These are phyloP conservation scores for Harringtonia lauricola DNA, from an alignment of 2,329 filamentous ascomycete genomes.

Conservation along the genomic window DNA sequence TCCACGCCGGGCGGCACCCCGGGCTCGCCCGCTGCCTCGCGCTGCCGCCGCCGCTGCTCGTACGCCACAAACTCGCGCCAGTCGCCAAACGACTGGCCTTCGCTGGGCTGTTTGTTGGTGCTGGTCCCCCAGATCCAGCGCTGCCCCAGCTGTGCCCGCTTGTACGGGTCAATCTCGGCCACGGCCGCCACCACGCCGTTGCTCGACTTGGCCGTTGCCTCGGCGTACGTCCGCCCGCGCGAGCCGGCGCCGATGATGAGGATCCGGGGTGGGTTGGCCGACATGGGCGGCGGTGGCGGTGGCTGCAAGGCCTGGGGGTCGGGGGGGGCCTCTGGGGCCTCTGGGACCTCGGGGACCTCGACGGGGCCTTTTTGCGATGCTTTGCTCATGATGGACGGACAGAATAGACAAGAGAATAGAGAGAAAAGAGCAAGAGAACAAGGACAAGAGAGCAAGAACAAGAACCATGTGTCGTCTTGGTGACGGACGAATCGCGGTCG, in stretches of 20 bases:
- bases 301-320: constrained; percentile 6
- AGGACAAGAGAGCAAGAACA: too few relatives aligned
- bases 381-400: too few relatives aligned
- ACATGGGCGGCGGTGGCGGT: constrained; percentile 30
- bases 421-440: background rate
- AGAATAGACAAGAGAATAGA: too few relatives aligned
- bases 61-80: constrained; percentile 71
- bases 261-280: constrained; percentile 48
- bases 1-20: constrained; percentile 44
- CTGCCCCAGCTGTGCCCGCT: constrained; percentile 58
- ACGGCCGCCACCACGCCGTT: constrained; percentile 64
- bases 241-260: constrained; percentile 77
- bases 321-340: background rate
- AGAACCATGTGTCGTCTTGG: background rate
- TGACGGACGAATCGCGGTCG: constrained; percentile 4
- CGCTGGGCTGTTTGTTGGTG: constrained; percentile 25
- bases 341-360: too few relatives aligned
- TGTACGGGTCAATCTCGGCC: constrained; percentile 70
- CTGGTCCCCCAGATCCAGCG: constrained; percentile 73
- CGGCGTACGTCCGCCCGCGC: constrained; percentile 64
- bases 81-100: constrained; percentile 58
- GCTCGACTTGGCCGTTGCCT: constrained; percentile 51
- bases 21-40: constrained; percentile 30
- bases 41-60: constrained; percentile 50
- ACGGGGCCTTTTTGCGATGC: too few relatives aligned